Evolutionary conservation across 345 rosid genomes (phyloP), one percentile per base, ranked within the genome.

Genomic region (Acer campestre): DNA sequence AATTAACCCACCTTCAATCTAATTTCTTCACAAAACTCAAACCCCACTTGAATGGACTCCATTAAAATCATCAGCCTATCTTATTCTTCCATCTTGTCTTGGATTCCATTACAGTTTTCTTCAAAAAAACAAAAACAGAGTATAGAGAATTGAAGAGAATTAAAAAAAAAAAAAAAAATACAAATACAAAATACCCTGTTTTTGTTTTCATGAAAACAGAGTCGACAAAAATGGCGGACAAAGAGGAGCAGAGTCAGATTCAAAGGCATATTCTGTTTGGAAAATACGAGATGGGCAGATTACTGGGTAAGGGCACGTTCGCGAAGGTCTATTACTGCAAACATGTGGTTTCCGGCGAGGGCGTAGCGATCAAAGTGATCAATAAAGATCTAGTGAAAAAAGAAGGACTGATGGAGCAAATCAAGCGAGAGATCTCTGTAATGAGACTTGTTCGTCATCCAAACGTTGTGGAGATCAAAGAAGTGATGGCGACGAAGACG

Each of bases 361-460:
- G 84, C 61, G 97, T 91, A 35, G 98, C 98, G 0, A 84, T 94
- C 55, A 94, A 94, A 49, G 84, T 93, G 18, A 84, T 94, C 1
- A 83, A 80, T 62, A 94, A 94, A 61, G 88, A 89, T 35, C 85
- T 44, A 1, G 92, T 84, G 13, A 87, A 79, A 70, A 85, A 81
- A 27, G 86, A 89, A 40, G 85, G 88, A 11, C 83, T 93, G 98
- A 94, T 88, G 86, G 93, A 94, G 22, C 89, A 90, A 61, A 91
- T 94, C 73, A 85, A 87, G 56, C 61, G 90, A 7, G 98, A 94
- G 75, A 93, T 94, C 79, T 84, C 97, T 58, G 94, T 94, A 18
- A 89, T 89, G 95, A 84, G 93, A 12, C 88, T 94, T 0, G 92
- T 91, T 13, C 91, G 91, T 6, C 98, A 94, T 65, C 98, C 95